Percentiles rank a stretch among this genome's conserved stretches.
phyloP scores from a whole-genome alignment of 2,329 filamentous ascomycete species.

The Geoglossum cookeanum region DNA sequence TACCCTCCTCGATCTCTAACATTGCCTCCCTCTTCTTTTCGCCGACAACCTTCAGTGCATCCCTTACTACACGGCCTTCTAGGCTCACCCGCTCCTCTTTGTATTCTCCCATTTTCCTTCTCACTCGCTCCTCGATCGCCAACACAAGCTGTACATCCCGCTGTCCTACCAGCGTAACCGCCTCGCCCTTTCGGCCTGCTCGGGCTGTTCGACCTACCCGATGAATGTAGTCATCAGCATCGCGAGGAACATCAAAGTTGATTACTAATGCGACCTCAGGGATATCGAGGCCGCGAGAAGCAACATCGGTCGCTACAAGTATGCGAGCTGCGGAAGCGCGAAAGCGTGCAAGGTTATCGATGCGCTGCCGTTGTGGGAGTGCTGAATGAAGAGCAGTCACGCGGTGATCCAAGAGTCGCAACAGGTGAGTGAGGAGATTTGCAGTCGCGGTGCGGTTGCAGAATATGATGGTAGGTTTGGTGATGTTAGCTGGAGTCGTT shows the following conservation, averaged over 20 bases:
- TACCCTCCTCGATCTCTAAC: constrained; percentile 78
- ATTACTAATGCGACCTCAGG: constrained; percentile 77
- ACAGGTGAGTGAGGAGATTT: constrained; percentile 70
- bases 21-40: constrained; percentile 88
- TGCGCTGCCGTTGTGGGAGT: constrained; percentile 67
- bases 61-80: constrained; percentile 72
- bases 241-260: constrained; percentile 91
- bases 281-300: constrained; percentile 85
- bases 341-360: constrained; percentile 78
- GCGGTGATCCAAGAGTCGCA: constrained; percentile 70
- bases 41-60: constrained; percentile 74
- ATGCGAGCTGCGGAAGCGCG: constrained; percentile 75
- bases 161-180: constrained; percentile 80
- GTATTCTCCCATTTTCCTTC: constrained; percentile 61
- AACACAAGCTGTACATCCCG: constrained; percentile 80
- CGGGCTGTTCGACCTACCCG: constrained; percentile 87
- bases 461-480: constrained; percentile 77
- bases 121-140: constrained; percentile 72
- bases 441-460: constrained; percentile 83
- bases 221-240: constrained; percentile 95
- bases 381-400: constrained; percentile 82
- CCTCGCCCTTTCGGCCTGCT: constrained; percentile 67
- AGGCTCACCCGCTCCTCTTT: constrained; percentile 54
- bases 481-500: constrained; percentile 52
- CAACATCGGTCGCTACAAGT: constrained; percentile 87